phyloP scores from a whole-genome alignment of 1,284 basidiomycete species.

The Fomitopsis pinicola region DNA sequence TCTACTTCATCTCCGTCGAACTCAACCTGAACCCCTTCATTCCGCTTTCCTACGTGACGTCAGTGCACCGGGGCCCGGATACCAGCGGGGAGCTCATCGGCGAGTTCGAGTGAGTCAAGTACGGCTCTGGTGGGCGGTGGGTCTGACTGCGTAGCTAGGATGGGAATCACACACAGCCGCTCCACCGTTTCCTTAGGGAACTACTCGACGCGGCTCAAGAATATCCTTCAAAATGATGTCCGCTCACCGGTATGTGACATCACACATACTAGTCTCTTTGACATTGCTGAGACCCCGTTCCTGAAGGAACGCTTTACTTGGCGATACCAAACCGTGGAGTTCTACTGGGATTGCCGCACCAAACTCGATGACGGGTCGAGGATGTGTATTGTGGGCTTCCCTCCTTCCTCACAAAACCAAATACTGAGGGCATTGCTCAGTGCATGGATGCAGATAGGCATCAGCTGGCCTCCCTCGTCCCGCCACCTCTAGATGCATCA shows the following conservation, averaged over 20 bases:
- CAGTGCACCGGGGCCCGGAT: constrained; percentile 29
- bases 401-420: background rate
- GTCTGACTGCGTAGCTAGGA: constrained; percentile 16
- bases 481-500: constrained; percentile 37
- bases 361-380: constrained; percentile 40
- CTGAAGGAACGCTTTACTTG: constrained; percentile 36
- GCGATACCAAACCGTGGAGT: constrained; percentile 27
- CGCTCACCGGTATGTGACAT: constrained; percentile 22
- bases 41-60: constrained; percentile 39
- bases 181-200: constrained; percentile 37
- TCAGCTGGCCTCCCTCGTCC: constrained; percentile 40
- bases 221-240: constrained; percentile 31
- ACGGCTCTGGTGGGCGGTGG: background rate
- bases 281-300: background rate
- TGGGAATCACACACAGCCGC: constrained; percentile 35
- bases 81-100: constrained; percentile 33
- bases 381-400: constrained; percentile 35
- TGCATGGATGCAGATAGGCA: constrained; percentile 28
- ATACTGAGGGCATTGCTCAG: constrained; percentile 12
- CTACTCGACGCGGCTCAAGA: constrained; percentile 32
- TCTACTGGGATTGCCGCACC: constrained; percentile 41
- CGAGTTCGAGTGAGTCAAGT: constrained; percentile 36
- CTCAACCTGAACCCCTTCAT: constrained; percentile 42
- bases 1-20: constrained; percentile 37
- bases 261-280: background rate